Evolutionary conservation across 768 basidiomycete genomes (phyloP), one percentile per base, ranked within the genome.

Genomic region (Terana coerulea): DNA sequence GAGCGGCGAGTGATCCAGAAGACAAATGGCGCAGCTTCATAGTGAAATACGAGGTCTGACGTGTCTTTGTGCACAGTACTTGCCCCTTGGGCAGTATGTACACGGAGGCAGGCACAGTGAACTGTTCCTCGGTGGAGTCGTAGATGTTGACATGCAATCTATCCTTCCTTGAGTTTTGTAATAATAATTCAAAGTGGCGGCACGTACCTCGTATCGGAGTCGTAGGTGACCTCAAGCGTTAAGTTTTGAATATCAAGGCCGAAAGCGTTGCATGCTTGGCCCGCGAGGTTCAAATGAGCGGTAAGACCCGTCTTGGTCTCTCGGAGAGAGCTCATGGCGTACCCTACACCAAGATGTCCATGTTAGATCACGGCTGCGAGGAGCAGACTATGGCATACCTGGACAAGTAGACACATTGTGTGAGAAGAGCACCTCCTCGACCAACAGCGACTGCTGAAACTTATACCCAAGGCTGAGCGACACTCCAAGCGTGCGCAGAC

Each of bases 1-100:
- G 80, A 79, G 22, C 80, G 78, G 37, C 87, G 79, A 1, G 85
- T 86, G 53, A 91, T 80, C 87, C 87, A 90, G 63, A 90, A 90
- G 2, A 82, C 80, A 61, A 91, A 91, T 0, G 89, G 88, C 0
- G 72, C 69, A 1, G 74, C 5, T 1, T 83, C 73, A 52, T 81
- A 79, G 61, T 88, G 81, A 70, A 91, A 90, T 2, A 81, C 68
- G 6, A 90, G 72, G 58, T 90, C 86, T 0, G 83, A 83, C 0
- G 65, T 69, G 10, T 67, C 47, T 33, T 61, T 67, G 46, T 71
- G 69, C 0, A 70, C 69, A 11, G 59, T 57, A 0, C 61, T 64
- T 3, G 77, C 67, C 4, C 65, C 3, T 62, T 24, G 15, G 81
- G 78, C 1, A 72, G 52, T 29, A 68, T 55, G 25, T 84, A 68